These are phyloP conservation scores for Termitomyces sp. DNA, from an alignment of 768 basidiomycete genomes.

Conservation along the genomic window DNA sequence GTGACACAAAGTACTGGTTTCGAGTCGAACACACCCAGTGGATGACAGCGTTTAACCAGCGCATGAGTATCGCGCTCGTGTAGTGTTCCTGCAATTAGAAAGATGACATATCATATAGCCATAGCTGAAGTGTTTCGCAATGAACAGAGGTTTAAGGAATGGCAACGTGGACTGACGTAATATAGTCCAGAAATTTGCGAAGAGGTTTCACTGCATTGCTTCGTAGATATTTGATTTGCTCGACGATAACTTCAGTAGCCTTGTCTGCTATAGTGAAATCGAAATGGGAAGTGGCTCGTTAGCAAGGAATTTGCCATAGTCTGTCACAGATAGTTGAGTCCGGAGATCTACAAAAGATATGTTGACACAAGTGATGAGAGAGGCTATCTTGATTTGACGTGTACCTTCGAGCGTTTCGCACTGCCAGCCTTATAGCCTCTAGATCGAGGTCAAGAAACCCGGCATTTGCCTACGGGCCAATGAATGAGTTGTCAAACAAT, in stretches of 20 bases:
- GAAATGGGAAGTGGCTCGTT: conserved; percentile 93
- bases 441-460: conserved; percentile 80
- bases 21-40: conserved; percentile 93
- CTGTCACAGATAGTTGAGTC: conserved; percentile 92
- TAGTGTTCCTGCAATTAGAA: conserved; percentile 94
- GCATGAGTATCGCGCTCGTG: conserved; percentile 98
- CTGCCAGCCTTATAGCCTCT: conserved; percentile 91
- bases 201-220: conserved; percentile 89
- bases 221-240: conserved; percentile 94
- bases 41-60: conserved; percentile 93
- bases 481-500: conserved; percentile 1
- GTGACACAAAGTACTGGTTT: conserved; percentile 99
- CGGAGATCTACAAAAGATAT: conserved; percentile 66
- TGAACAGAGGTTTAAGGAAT: not conserved
- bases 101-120: conserved; percentile 99
- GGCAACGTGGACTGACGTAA: conserved; percentile 64
- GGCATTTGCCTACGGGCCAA: conserved; percentile 44
- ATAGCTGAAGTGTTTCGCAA: conserved; percentile 49
- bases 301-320: conserved; percentile 97
- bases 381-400: conserved; percentile 8
- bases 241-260: conserved; percentile 91
- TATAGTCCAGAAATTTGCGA: conserved; percentile 92
- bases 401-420: conserved; percentile 96
- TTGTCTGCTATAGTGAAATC: conserved; percentile 93
- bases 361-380: not conserved